A percentile compares a stretch with the other conserved stretches of the same genome.
Conservation (phyloP, 2,329 filamentous ascomycete genomes). For the Penicillium decumbens region DNA sequence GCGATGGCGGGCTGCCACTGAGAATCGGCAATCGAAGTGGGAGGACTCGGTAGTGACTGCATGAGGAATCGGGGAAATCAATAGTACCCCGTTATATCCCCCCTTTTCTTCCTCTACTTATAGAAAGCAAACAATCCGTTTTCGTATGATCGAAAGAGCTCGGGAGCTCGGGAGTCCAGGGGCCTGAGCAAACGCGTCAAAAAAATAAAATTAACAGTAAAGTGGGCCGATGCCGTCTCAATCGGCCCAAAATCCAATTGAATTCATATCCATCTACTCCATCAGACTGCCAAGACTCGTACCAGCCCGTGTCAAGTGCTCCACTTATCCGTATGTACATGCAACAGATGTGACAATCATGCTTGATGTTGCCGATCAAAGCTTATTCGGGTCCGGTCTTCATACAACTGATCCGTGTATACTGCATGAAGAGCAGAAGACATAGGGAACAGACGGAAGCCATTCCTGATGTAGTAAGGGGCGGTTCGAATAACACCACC, state of each 20-base stretch:
- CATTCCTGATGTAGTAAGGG: no score
- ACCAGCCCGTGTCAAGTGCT: not conserved
- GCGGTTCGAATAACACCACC: no score
- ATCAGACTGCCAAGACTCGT: not conserved
- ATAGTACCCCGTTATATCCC: not conserved
- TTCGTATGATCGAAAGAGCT: conserved; percentile 8
- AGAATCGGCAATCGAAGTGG: conserved; percentile 5
- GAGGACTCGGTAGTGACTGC: conserved; percentile 16
- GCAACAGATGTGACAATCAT: not conserved
- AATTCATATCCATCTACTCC: not conserved
- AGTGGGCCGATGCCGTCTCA: conserved; percentile 8
- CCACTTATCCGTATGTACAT: not conserved
- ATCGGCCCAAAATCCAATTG: conserved; percentile 8
- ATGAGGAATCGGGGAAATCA: conserved; percentile 3
- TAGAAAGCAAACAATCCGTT: conserved; percentile 9
- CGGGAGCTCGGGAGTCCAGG: not conserved
- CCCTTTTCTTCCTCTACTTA: not conserved
- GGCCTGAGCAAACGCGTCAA: conserved; percentile 9
- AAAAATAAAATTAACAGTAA: not conserved
- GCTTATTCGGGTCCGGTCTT: conserved; percentile 2
- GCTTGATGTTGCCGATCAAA: not conserved
- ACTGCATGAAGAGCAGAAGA: not conserved
- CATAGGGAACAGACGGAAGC: not conserved
- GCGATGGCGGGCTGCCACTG: conserved; percentile 23
- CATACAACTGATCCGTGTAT: not conserved